A percentile compares a stretch with the other conserved stretches of the same genome.
Evolutionary conservation across 2,329 filamentous ascomycete genomes (phyloP).

Genomic region (Colletotrichum acutatum): DNA sequence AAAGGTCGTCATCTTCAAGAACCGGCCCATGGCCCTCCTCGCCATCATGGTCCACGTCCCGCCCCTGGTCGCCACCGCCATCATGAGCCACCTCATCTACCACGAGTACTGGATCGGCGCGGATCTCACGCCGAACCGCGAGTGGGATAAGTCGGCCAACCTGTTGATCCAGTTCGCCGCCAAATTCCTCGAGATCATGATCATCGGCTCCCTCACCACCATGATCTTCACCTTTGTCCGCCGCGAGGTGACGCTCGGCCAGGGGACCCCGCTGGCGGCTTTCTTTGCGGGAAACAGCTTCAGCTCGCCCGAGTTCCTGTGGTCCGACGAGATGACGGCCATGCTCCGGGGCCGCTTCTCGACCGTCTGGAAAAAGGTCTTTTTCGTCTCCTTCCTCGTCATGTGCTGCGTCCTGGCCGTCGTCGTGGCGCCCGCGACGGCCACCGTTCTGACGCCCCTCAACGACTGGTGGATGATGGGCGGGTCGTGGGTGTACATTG

Average conservation of each 20-base stretch:
- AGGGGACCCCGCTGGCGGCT: constrained; percentile 1
- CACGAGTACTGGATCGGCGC: constrained; percentile 6
- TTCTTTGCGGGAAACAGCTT: background rate
- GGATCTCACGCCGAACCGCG: background rate
- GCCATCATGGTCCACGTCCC: constrained; percentile 5
- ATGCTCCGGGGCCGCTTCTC: constrained; percentile 2
- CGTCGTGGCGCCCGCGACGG: background rate
- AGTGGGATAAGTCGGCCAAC: background rate
- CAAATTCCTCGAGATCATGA: constrained; percentile 5
- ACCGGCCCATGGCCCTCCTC: background rate
- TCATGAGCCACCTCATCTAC: background rate
- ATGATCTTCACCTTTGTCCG: constrained; percentile 19
- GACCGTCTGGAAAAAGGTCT: background rate
- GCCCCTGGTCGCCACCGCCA: background rate
- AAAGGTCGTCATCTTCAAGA: background rate
- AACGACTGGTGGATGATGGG: constrained; percentile 12
- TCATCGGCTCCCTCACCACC: background rate
- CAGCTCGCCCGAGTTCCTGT: background rate
- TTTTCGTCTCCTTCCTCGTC: background rate
- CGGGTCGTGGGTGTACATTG: background rate
- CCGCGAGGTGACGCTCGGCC: background rate
- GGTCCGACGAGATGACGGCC: background rate
- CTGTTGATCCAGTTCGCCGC: background rate
- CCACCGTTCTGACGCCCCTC: background rate
- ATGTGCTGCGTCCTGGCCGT: background rate